A percentile compares a stretch with the other conserved stretches of the same genome.
phyloP scores from a whole-genome alignment of 805 yeast genomes.

The Sugiyamaella chiloensis region DNA sequence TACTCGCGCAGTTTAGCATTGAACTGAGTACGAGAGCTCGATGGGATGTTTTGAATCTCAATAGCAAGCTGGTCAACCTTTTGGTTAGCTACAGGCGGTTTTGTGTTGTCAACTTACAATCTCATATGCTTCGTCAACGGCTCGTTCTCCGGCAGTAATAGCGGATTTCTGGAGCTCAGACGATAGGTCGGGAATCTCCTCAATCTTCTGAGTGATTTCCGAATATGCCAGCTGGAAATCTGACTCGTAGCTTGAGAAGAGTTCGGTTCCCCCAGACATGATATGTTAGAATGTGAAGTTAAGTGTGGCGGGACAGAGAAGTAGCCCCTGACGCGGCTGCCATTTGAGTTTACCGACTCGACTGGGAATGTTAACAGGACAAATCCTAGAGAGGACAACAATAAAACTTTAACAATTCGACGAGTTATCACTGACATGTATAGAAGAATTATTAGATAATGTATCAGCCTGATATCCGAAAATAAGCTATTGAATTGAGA shows the following conservation, averaged over 20 bases:
- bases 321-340: too few species aligned
- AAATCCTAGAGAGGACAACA: too few species aligned
- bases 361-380: too few species aligned
- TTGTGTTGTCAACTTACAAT: slow-evolving; percentile 37
- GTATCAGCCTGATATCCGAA: too few species aligned
- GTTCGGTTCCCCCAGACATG: slow-evolving; percentile 34
- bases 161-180: slow-evolving; percentile 53
- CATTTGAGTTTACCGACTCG: too few species aligned
- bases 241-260: slow-evolving; percentile 61
- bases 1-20: slow-evolving; percentile 76
- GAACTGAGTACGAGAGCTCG: slow-evolving; percentile 62
- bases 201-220: slow-evolving; percentile 66
- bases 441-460: too few species aligned
- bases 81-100: neutral
- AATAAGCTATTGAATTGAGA: too few species aligned
- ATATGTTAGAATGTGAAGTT: too few species aligned
- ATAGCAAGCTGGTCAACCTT: slow-evolving; percentile 78
- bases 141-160: slow-evolving; percentile 58
- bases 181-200: slow-evolving; percentile 48
- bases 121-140: slow-evolving; percentile 78
- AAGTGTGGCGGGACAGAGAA: too few species aligned
- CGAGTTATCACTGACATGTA: too few species aligned
- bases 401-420: too few species aligned
- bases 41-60: slow-evolving; percentile 83
- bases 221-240: slow-evolving; percentile 68